phyloP scores from a whole-genome alignment of 805 yeast genomes.

The Candida railenensis region DNA sequence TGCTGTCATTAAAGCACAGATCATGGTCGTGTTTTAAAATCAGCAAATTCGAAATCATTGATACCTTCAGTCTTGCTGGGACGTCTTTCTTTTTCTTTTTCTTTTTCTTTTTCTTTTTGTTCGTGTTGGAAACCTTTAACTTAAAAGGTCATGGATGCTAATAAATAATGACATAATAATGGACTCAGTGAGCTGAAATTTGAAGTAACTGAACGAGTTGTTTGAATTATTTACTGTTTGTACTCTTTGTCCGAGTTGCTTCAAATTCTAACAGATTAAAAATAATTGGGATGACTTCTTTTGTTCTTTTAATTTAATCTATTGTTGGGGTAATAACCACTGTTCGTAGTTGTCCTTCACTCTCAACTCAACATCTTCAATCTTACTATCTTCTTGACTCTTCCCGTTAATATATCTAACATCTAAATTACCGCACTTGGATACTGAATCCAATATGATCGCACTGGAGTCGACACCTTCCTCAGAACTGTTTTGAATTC shows the following conservation, averaged over 20 bases:
- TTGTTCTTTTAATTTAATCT: too few species aligned
- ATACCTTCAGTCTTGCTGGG: too few species aligned
- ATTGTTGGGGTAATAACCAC: slow-evolving; percentile 61
- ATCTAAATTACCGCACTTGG: slow-evolving; percentile 53
- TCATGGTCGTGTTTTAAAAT: too few species aligned
- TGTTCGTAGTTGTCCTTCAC: slow-evolving; percentile 54
- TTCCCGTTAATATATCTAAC: slow-evolving; percentile 35
- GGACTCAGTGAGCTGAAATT: background rate
- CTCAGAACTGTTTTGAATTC: slow-evolving; percentile 34
- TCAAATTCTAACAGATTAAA: too few species aligned
- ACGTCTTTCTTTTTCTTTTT: background rate
- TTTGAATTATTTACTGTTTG: too few species aligned
- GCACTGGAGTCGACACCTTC: slow-evolving; percentile 22
- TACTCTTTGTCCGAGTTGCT: too few species aligned
- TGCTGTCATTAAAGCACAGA: too few species aligned
- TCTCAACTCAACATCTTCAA: slow-evolving; percentile 57
- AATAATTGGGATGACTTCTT: too few species aligned
- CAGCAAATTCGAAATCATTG: too few species aligned
- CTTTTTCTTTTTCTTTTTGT: background rate
- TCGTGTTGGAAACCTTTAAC: background rate
- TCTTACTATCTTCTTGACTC: slow-evolving; percentile 26
- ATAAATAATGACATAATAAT: background rate
- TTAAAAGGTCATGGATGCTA: background rate
- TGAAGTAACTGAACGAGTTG: too few species aligned
- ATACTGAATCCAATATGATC: slow-evolving; percentile 52